Evolutionary conservation across 2,329 filamentous ascomycete species (phyloP).

Genomic region (Hypocrella siamensis): DNA sequence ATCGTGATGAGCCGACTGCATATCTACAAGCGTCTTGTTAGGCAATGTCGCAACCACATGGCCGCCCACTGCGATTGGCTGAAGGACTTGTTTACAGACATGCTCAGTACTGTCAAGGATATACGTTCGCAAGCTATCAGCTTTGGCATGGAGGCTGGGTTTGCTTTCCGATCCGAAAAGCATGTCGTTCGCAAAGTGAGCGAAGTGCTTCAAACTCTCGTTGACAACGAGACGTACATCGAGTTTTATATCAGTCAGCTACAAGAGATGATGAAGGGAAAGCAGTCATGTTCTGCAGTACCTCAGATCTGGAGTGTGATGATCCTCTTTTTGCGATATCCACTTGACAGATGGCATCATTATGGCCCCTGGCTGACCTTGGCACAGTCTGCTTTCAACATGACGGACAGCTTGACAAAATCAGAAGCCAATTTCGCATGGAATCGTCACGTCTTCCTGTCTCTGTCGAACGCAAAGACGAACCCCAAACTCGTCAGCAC

Average conservation of each 20-base stretch:
- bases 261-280: slow-evolving; percentile 49
- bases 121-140: slow-evolving; percentile 60
- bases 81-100: slow-evolving; percentile 62
- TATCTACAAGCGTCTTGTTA: slow-evolving; percentile 64
- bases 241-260: slow-evolving; percentile 54
- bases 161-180: slow-evolving; percentile 52
- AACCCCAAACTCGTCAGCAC: slow-evolving; percentile 16
- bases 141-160: slow-evolving; percentile 56
- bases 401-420: slow-evolving; percentile 52
- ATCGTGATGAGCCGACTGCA: slow-evolving; percentile 62
- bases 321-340: slow-evolving; percentile 59
- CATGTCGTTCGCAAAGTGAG: slow-evolving; percentile 50
- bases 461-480: slow-evolving; percentile 49
- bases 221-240: slow-evolving; percentile 45
- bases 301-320: slow-evolving; percentile 83
- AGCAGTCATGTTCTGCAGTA: slow-evolving; percentile 37
- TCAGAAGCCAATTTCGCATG: slow-evolving; percentile 71
- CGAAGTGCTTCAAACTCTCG: slow-evolving; percentile 40
- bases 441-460: slow-evolving; percentile 66
- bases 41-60: slow-evolving; percentile 58
- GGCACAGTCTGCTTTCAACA: slow-evolving; percentile 74
- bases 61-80: slow-evolving; percentile 62
- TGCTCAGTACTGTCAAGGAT: slow-evolving; percentile 66
- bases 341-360: slow-evolving; percentile 53
- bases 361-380: slow-evolving; percentile 62